Evolutionary conservation across 2,329 filamentous ascomycete species (phyloP), one percentile per base, ranked within the genome.

Genomic region (Clonostachys byssicola): DNA sequence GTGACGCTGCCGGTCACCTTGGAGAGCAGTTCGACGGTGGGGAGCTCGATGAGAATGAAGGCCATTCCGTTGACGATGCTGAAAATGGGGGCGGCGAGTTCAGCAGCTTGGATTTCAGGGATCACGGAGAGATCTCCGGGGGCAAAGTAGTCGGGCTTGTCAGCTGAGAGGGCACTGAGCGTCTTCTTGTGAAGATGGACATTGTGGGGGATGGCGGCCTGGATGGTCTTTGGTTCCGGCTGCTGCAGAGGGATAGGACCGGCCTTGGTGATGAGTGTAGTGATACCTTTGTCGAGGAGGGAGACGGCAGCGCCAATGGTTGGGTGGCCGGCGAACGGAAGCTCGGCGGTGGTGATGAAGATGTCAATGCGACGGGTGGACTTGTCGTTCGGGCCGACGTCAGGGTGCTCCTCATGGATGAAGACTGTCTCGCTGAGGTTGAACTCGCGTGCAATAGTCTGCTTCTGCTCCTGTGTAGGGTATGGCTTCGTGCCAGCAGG

Each of bases 31-130:
- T 81, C 80, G 10, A 89, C 63, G 46, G 73, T 75, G 0, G 78
- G 71, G 17, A 94, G 70, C 53, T 79, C 68, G 13, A 87, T 70
- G 34, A 89, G 75, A n/a, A 81, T 65, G 62, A 90, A 91, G 1
- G 80, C 80, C 83, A 92, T 86, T 43, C 87, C 88, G 41, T 80
- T 81, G 35, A 90, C 86, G 42, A 90, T 80, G 52, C 78, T 83
- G 47, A 83, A 74, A 16, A 80, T 57, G 14, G 77, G 74, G 9
- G 75, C 71, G 12, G 55, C 49, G 34, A 68, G 53, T 61, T 73
- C 70, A 5, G 64, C 63, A n/a, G 59, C 46, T 18, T 59, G 58
- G 44, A 72, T 59, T 5, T 49, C 51, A 0, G 52, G 41, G 33
- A 64, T 57, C 8, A 50, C 16, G 17, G 62, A 60, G 12, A 71